These are phyloP conservation scores for Cladorrhinum sp. DNA, from an alignment of 2,329 filamentous ascomycete species.

Conservation along the genomic window DNA sequence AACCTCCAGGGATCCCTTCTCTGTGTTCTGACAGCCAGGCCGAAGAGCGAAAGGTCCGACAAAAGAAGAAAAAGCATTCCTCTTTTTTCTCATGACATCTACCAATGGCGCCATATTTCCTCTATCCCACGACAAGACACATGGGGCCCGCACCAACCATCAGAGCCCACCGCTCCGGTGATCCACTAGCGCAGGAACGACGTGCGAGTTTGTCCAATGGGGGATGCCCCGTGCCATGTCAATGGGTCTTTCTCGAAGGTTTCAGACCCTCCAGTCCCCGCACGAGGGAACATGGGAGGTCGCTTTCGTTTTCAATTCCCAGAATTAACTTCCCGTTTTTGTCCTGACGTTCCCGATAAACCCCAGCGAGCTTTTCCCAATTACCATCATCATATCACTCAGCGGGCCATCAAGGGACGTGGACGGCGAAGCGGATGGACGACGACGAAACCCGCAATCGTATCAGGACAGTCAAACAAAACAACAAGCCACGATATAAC, in stretches of 20 bases:
- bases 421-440: not conserved
- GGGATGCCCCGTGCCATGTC: slow-evolving; percentile 20
- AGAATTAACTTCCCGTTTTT: not conserved
- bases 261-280: slow-evolving; percentile 17
- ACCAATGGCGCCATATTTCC: slow-evolving; percentile 21
- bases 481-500: not conserved
- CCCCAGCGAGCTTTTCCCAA: not conserved
- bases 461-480: not conserved
- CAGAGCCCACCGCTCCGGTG: slow-evolving; percentile 9
- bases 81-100: not conserved
- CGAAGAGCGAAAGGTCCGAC: not conserved
- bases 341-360: slow-evolving; percentile 8
- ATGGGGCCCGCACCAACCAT: not conserved
- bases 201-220: slow-evolving; percentile 19
- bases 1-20: not conserved
- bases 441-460: not conserved
- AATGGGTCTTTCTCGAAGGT: slow-evolving; percentile 25
- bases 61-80: not conserved
- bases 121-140: slow-evolving; percentile 14
- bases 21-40: not conserved
- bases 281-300: slow-evolving; percentile 1
- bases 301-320: not conserved
- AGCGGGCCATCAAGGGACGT: not conserved
- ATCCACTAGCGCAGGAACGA: slow-evolving; percentile 26
- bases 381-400: not conserved